phyloP scores from a whole-genome alignment of 75 land plant genomes.

The Pinus taeda region DNA sequence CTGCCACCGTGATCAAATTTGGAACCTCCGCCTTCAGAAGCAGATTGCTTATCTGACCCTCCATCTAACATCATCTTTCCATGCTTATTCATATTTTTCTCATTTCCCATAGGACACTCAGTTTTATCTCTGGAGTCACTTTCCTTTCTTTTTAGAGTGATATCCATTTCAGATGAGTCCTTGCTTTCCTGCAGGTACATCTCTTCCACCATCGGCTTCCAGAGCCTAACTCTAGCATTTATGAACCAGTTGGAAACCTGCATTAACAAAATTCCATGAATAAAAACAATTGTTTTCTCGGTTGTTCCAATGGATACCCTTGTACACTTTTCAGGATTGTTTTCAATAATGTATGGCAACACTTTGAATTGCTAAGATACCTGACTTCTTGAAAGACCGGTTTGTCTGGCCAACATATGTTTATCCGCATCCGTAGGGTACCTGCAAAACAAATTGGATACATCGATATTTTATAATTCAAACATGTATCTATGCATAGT shows the following conservation, averaged over 20 bases:
- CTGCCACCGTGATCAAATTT: constrained; percentile 11
- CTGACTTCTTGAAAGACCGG: constrained; percentile 91
- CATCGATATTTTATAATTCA: background rate
- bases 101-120: constrained; percentile 9
- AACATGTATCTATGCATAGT: background rate
- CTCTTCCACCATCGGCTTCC: constrained; percentile 90
- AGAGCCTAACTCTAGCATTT: constrained; percentile 72
- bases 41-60: background rate
- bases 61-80: constrained; percentile 7
- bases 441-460: constrained; percentile 33
- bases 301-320: background rate
- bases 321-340: background rate
- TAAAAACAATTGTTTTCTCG: background rate
- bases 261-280: background rate
- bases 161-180: constrained; percentile 19
- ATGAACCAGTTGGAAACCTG: constrained; percentile 86
- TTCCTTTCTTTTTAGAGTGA: constrained; percentile 9
- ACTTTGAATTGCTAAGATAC: constrained; percentile 21
- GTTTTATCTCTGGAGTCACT: constrained; percentile 10
- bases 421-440: constrained; percentile 96
- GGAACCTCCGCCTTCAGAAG: constrained; percentile 7
- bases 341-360: background rate
- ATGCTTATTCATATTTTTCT: background rate
- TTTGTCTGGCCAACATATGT: constrained; percentile 85
- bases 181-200: constrained; percentile 52